These are phyloP conservation scores for Gossypium longicalyx DNA, from an alignment of 345 rosid genomes.

Conservation along the genomic window DNA sequence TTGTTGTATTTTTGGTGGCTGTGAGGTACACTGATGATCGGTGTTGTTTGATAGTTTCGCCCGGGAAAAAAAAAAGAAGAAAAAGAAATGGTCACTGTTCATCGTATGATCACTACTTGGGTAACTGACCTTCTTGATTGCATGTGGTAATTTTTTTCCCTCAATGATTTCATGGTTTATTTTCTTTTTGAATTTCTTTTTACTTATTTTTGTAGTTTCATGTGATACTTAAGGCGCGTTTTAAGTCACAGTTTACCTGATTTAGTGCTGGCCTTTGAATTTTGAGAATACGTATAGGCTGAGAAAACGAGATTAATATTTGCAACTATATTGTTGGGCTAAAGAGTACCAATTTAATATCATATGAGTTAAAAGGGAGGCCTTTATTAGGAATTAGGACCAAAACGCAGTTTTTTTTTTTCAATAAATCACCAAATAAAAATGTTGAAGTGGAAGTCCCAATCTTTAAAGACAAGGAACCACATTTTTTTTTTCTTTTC, in stretches of 20 bases:
- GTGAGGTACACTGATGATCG: neutral
- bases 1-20: neutral
- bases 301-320: neutral
- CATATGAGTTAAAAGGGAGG: neutral
- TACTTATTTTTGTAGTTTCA: neutral
- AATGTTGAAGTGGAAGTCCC: neutral
- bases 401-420: neutral
- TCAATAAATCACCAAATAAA: neutral
- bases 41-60: neutral
- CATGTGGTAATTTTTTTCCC: slow-evolving; percentile 39
- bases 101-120: slow-evolving; percentile 38
- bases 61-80: too few species aligned
- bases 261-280: neutral
- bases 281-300: too few species aligned
- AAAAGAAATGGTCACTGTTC: slow-evolving; percentile 33
- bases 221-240: neutral
- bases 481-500: too few species aligned
- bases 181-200: neutral
- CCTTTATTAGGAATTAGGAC: neutral
- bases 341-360: neutral
- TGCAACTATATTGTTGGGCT: neutral
- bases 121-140: slow-evolving; percentile 49
- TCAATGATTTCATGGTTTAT: neutral
- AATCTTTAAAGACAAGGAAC: neutral
- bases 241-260: neutral